Base-by-base conservation (phyloP, 345 rosid genomes). In the Anastatica hierochuntica region DNA sequence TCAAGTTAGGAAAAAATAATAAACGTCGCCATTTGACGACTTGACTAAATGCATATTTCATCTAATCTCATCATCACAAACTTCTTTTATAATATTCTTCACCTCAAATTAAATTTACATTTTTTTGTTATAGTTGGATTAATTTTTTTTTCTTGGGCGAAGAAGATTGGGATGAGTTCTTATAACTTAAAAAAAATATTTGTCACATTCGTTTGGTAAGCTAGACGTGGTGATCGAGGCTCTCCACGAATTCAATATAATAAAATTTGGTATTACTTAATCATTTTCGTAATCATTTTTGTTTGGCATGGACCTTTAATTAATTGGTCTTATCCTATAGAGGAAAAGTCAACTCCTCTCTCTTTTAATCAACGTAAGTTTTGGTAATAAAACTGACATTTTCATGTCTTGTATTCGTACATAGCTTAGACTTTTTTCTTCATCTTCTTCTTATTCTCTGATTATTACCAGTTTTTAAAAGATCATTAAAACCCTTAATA, bases 341-440 rank as follows among this genome's bases (percentile, higher is more conserved):
- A 56, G 31, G 3, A 44, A 56, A 65, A 65, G 70, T 65, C 70
- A 57, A 57, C 53, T 50, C 14, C 3, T 13, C 42, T 65, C 63
- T 49, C 58, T 56, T 43, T 54, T 21, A 27, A 12, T 20, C 34
- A 60, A 29, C 29, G 29, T 14, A 37, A 36, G 23, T 1, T 60
- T 60, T 30, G 6, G 52, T 36, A 49, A 49, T 57, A 43, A 43
- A 48, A 5, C n/a, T 49, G 30, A 21, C 14, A 57, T 56, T 49
- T 7, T 29, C 41, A 48, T 6, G 33, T 8, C 10, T 29, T 29
- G 8, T 29, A 29, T 2, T 29, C 9, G 24, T n/a, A n/a, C n/a
- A n/a, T n/a, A n/a, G 33, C 10, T n/a, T n/a, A n/a, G n/a, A n/a
- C n/a, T n/a, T 10, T 31, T 34, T 51, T 43, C 46, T 29, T 29